Evolutionary conservation across 768 basidiomycete genomes (phyloP), one percentile per base, ranked within the genome.

Genomic region (Astraeus odoratus): DNA sequence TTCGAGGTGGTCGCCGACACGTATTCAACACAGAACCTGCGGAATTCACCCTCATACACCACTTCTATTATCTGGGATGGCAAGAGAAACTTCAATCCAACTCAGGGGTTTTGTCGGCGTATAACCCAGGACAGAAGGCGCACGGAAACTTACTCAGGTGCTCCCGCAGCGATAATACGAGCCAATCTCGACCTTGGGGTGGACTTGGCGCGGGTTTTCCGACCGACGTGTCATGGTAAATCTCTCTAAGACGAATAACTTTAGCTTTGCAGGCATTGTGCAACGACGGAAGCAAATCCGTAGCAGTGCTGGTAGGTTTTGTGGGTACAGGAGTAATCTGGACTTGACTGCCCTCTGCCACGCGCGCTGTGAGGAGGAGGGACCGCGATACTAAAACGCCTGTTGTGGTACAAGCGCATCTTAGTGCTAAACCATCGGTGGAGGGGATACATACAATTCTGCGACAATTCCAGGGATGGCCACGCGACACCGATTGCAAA

Each of bases 401-500:
- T 89, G 51, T 37, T 54, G 35, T 22, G 31, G 33, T 36, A 16
- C 46, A 31, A 46, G n/a, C n/a, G n/a, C n/a, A n/a, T n/a, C n/a
- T n/a, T n/a, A n/a, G n/a, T n/a, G n/a, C n/a, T n/a, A n/a, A n/a
- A n/a, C n/a, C n/a, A n/a, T n/a, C n/a, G n/a, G n/a, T n/a, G n/a
- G n/a, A n/a, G 45, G 34, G 33, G 44, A 44, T 48, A 71, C 80
- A 56, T 60, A 84, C 87, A 67, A 49, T 79, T 75, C 42, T 70
- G 71, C 22, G 77, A 58, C 44, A 81, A 43, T 7, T 85, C 82
- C 36, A 73, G 55, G 30, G 81, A 83, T n/a, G 86, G 86, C 87
- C 87, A 90, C 53, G 76, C 73, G 37, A 80, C 66, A 5, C 87
- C 88, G 43, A 88, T 68, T 10, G 81, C 76, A 60, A 81, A 81